These are phyloP conservation scores for Helicostylum pulchrum DNA, from an alignment of 192 early-diverging fungal genomes.

Conservation along the genomic window DNA sequence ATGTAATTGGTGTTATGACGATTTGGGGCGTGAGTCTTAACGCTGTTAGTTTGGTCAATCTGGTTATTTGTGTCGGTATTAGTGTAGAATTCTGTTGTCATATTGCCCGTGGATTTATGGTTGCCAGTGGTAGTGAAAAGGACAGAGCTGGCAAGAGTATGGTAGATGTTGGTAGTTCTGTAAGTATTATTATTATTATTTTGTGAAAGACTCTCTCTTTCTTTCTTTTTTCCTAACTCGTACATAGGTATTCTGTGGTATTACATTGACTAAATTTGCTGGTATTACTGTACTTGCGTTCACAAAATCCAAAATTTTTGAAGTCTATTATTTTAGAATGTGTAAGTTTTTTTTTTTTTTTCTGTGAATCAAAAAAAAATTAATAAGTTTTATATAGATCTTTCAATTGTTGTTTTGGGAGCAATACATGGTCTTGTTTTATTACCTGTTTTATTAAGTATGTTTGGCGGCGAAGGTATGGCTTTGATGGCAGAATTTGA, in stretches of 20 bases:
- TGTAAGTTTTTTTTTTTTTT: conserved; percentile 32
- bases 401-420: conserved; percentile 57
- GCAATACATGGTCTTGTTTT: conserved; percentile 58
- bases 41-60: conserved; percentile 61
- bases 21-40: conserved; percentile 58
- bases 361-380: neutral
- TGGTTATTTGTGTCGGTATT: conserved; percentile 65
- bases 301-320: conserved; percentile 65
- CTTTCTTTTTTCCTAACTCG: conserved; percentile 4
- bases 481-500: conserved; percentile 38
- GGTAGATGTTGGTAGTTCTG: conserved; percentile 59
- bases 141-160: conserved; percentile 46
- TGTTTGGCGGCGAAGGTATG: conserved; percentile 44
- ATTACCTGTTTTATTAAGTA: conserved; percentile 54
- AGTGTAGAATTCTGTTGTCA: conserved; percentile 69
- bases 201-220: neutral
- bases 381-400: too few relatives aligned
- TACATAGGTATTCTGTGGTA: conserved; percentile 58
- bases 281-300: conserved; percentile 67
- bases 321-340: conserved; percentile 68
- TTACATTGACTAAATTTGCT: conserved; percentile 61
- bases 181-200: conserved; percentile 24
- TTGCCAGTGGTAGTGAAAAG: conserved; percentile 43
- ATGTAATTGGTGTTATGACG: conserved; percentile 56
- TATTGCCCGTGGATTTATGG: conserved; percentile 55